Base-by-base conservation (phyloP, 257 asterid species). In the Salvia rosmarinus region DNA sequence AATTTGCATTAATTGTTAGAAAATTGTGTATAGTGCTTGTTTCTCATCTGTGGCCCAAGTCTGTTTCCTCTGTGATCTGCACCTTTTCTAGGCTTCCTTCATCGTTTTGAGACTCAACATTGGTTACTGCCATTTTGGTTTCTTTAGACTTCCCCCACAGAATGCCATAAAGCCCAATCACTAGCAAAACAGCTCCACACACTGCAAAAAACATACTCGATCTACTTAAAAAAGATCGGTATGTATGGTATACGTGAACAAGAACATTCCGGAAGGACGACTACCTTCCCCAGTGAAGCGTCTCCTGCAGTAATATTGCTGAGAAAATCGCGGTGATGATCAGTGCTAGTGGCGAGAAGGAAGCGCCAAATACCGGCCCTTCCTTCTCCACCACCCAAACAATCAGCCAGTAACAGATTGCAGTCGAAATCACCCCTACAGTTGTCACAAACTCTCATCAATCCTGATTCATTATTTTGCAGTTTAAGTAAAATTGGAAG, bases 121-220 rank as follows among this genome's bases (percentile, higher is more conserved):
- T 37, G 42, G 42, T 37, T 37, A 37, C 42, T 37, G 42, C 68
- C 17, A 35, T 19, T 46, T 68, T 50, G n/a, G 6, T 72, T 50
- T 83, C 88, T n/a, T 47, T 58, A 49, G 63, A 73, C 65, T 83
- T 75, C 16, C 78, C 85, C 87, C 87, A 80, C 14, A 83, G 59
- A 78, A 83, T 73, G 49, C 76, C 73, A 43, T 83, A 83, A 20
- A 80, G 82, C 19, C 88, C 88, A 1, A 70, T 30, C 10, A 80
- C 56, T 4, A 83, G 75, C 78, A 80, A 40, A 28, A 83, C 49
- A 64, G 81, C 72, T 55, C 85, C 88, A 72, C 9, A 56, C 77
- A 76, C 88, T 80, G 67, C 39, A 39, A 47, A 30, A 54, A 14
- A 34, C 42, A 34, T 4, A 23, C 6, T 6, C 54, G 4, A 8